Evolutionary conservation across 345 rosid species (phyloP).

Genomic region (Brassica nigra): DNA sequence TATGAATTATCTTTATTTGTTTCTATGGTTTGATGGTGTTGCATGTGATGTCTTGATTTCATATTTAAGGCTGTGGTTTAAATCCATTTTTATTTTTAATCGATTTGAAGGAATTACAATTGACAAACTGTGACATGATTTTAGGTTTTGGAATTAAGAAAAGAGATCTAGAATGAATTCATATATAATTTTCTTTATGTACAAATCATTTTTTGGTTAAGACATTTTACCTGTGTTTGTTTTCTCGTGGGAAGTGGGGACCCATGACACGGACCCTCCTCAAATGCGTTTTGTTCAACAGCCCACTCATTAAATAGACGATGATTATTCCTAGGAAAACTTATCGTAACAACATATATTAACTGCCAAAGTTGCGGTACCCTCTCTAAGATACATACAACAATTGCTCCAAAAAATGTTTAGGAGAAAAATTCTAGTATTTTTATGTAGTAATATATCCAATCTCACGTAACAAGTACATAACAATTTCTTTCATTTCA

Average conservation of each 20-base stretch:
- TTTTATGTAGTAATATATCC: too few relatives aligned
- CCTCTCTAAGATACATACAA: background rate
- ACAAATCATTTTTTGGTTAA: background rate
- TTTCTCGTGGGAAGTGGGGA: background rate
- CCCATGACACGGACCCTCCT: background rate
- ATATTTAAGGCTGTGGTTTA: background rate
- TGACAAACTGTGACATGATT: background rate
- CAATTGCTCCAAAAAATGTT: background rate
- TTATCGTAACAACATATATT: background rate
- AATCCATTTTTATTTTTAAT: background rate
- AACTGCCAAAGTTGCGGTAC: background rate
- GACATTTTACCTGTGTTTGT: background rate
- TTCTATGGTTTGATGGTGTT: constrained; percentile 8
- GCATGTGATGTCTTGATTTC: background rate
- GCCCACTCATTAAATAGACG: background rate
- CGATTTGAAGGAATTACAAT: background rate
- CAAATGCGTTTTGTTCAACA: background rate
- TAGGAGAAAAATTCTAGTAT: too few relatives aligned
- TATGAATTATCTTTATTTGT: background rate
- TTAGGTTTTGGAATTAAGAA: background rate
- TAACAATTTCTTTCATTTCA: too few relatives aligned
- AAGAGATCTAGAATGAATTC: background rate
- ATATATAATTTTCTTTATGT: background rate
- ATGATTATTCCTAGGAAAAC: background rate
- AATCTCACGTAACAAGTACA: too few relatives aligned